A percentile compares a stretch with the other conserved stretches of the same genome.
Conservation (phyloP, 1,284 basidiomycete species). For the Xerocomus cyaneibrunnescens region DNA sequence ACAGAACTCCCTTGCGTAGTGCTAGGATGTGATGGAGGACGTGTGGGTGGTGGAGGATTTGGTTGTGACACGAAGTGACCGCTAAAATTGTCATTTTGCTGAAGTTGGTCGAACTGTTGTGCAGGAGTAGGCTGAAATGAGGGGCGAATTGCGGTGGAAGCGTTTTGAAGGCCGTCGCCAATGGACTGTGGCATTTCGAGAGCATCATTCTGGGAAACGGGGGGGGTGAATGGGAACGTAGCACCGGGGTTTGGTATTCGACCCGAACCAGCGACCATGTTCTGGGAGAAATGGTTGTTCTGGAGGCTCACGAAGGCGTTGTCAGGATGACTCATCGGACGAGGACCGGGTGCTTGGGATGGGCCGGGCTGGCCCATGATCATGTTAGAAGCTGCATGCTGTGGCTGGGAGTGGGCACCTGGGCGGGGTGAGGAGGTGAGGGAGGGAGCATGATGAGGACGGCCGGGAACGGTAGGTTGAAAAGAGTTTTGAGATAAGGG, state of each 20-base stretch:
- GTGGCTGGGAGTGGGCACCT: conserved; percentile 40
- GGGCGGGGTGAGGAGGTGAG: conserved; percentile 50
- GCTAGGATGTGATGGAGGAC: conserved; percentile 48
- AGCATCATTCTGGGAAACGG: conserved; percentile 41
- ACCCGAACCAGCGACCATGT: conserved; percentile 32
- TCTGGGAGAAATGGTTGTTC: conserved; percentile 43
- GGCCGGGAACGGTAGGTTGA: conserved; percentile 33
- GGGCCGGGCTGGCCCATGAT: conserved; percentile 45
- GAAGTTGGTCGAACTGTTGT: conserved; percentile 55
- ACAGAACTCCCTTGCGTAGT: conserved; percentile 31
- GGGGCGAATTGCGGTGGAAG: conserved; percentile 38
- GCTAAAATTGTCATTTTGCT: conserved; percentile 36
- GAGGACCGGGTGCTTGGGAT: conserved; percentile 44
- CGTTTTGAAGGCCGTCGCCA: conserved; percentile 42
- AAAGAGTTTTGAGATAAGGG: conserved; percentile 47
- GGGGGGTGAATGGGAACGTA: conserved; percentile 41
- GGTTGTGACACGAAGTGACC: conserved; percentile 36
- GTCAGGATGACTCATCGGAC: conserved; percentile 48
- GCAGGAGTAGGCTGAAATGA: conserved; percentile 56
- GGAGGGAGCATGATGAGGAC: conserved; percentile 40
- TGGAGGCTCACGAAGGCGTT: conserved; percentile 47
- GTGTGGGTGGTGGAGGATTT: conserved; percentile 38
- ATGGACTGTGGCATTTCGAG: conserved; percentile 42
- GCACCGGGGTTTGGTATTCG: conserved; percentile 42
- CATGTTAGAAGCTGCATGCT: conserved; percentile 40